phyloP scores from a whole-genome alignment of 2,329 filamentous ascomycete species.

The Cladosporium sp. region DNA sequence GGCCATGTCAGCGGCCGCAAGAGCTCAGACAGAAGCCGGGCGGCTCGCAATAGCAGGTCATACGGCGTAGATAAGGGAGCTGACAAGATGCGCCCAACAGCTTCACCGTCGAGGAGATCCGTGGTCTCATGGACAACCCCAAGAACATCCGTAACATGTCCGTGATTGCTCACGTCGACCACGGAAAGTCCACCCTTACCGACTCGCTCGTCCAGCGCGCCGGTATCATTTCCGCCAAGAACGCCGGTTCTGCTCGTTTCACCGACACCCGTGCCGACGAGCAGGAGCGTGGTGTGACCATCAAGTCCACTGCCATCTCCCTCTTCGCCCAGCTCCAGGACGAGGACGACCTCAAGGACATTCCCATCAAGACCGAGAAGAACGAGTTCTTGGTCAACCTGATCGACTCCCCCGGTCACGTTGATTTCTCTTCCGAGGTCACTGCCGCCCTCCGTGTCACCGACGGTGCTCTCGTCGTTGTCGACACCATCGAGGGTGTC shows the following conservation, averaged over 20 bases:
- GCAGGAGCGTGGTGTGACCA: slow-evolving; percentile 99
- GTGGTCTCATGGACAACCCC: slow-evolving; percentile 71
- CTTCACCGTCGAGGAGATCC: slow-evolving; percentile 93
- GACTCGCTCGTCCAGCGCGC: slow-evolving; percentile 98
- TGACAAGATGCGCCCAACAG: slow-evolving; percentile 56
- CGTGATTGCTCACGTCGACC: slow-evolving; percentile 99
- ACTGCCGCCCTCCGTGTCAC: slow-evolving; percentile 99
- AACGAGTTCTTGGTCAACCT: slow-evolving; percentile 99
- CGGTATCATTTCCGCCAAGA: slow-evolving; percentile 97
- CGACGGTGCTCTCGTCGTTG: slow-evolving; percentile 98
- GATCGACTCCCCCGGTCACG: slow-evolving; percentile 99
- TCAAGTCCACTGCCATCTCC: slow-evolving; percentile 99
- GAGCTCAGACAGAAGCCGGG: background rate
- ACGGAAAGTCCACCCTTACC: slow-evolving; percentile 99
- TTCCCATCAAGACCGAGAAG: slow-evolving; percentile 82
- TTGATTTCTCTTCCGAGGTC: slow-evolving; percentile 99
- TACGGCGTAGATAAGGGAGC: slow-evolving; percentile 24
- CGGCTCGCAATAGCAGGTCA: background rate
- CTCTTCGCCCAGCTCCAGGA: slow-evolving; percentile 81
- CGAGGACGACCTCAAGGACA: slow-evolving; percentile 88
- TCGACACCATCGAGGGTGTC: slow-evolving; percentile 99
- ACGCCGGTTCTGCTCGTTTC: slow-evolving; percentile 92
- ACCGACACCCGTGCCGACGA: slow-evolving; percentile 97
- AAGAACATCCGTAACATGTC: slow-evolving; percentile 89
- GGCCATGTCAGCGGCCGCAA: background rate